Base-by-base conservation (phyloP, 148 eudicot genomes). In the Talinum fruticosum region DNA sequence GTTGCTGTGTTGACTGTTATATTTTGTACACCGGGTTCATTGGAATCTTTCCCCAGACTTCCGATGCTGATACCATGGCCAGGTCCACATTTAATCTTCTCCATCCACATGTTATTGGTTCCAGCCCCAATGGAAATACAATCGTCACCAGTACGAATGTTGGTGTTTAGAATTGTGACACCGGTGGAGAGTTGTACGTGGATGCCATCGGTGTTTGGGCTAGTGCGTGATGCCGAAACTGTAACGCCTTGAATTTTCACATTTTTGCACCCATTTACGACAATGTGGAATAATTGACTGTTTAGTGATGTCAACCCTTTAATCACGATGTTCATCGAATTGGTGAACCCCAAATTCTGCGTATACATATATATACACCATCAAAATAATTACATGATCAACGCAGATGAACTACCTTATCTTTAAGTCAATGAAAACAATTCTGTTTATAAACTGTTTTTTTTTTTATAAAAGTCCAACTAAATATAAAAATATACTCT, bases 61-160 rank as follows among this genome's bases (percentile, higher is more conserved):
- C 90, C 90, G 47, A 87, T 87, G 59, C 90, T 87, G 28, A 86
- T 82, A n/a, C 89, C 89, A 28, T 86, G 89, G n/a, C 89, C 89
- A 23, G 89, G 89, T 36, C 89, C 89, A 71, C 89, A 86, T 1
- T 36, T 59, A 19, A 86, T 66, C 4, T 79, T 74, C 54, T 84
- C 83, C 16, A 84, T 73, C 85, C 83, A 84, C 57, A 86, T 41
- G 53, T 81, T 77, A 29, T 77, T 69, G 45, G 74, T 65, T 0
- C 87, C 89, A 0, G 87, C 81, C 21, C 89, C 83, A 2, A 86
- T 69, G 0, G 89, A 86, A 21, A 86, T 66, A 69, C 89, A 86
- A 67, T 86, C 89, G 28, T 86, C 89, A 0, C 89, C 87, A 2
- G 89, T 84, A 59, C 70, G 67, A 37, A 86, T 86, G 24, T 54